Evolutionary conservation across 2,329 filamentous ascomycete species (phyloP).

Genomic region (Blastomyces silverae): DNA sequence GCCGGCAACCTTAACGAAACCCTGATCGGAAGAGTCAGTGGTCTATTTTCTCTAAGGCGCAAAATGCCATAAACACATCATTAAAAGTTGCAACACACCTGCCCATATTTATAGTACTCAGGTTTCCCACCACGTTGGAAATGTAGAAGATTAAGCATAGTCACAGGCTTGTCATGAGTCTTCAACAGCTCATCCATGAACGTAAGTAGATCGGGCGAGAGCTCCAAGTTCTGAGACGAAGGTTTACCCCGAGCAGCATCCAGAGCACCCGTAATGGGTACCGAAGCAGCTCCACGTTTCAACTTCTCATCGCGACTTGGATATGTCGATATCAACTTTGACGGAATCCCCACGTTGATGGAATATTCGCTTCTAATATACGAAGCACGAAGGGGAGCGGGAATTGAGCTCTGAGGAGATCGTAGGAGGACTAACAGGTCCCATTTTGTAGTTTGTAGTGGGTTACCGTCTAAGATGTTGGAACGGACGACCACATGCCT

Average conservation of each 20-base stretch:
- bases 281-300: conserved; percentile 21
- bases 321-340: conserved; percentile 31
- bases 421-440: conserved; percentile 35
- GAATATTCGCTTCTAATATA: conserved; percentile 30
- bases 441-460: conserved; percentile 30
- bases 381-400: conserved; percentile 19
- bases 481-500: conserved; percentile 35
- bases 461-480: conserved; percentile 27
- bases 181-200: conserved; percentile 43
- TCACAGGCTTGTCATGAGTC: conserved; percentile 44
- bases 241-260: conserved; percentile 28
- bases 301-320: conserved; percentile 22
- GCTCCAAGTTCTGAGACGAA: conserved; percentile 48
- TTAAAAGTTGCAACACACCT: conserved; percentile 41
- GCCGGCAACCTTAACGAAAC: conserved; percentile 42
- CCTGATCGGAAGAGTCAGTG: conserved; percentile 20
- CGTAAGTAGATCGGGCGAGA: conserved; percentile 45
- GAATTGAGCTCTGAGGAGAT: conserved; percentile 22
- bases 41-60: not conserved
- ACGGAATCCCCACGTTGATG: conserved; percentile 33
- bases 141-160: conserved; percentile 58
- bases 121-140: conserved; percentile 49
- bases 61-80: not conserved
- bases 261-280: conserved; percentile 34
- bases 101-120: conserved; percentile 53